A percentile compares a stretch with the other conserved stretches of the same genome.
These are phyloP conservation scores for Aspergillus affinis DNA, from an alignment of 495 filamentous ascomycete genomes.

Conservation along the genomic window DNA sequence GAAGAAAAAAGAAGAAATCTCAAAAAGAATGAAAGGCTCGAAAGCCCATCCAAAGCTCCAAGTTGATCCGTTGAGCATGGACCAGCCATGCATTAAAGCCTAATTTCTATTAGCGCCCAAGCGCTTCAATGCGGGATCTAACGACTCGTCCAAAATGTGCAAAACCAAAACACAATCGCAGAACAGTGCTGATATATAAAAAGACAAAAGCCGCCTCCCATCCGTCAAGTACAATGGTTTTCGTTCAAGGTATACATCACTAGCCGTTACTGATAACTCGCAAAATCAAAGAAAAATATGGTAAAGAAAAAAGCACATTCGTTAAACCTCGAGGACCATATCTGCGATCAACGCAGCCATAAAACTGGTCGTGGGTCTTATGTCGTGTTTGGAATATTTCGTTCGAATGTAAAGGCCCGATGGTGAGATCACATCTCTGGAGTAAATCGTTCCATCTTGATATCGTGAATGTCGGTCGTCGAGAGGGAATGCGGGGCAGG, in stretches of 20 bases:
- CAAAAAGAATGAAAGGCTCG: neutral
- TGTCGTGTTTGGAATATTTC: neutral
- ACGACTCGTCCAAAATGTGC: neutral
- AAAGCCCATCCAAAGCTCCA: neutral
- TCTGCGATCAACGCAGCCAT: conserved; percentile 6
- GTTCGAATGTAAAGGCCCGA: neutral
- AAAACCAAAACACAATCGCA: neutral
- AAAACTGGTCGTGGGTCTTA: neutral
- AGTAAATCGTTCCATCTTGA: neutral
- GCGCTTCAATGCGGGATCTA: conserved; percentile 4
- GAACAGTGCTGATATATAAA: neutral
- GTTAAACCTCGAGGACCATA: neutral
- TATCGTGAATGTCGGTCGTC: neutral
- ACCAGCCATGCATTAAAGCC: conserved; percentile 7
- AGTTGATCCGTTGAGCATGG: conserved; percentile 1
- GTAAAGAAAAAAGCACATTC: neutral
- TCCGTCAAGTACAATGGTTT: too few relatives aligned
- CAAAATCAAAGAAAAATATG: neutral
- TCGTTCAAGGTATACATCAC: conserved; percentile 4
- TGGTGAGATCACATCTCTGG: neutral
- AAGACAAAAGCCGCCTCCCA: neutral
- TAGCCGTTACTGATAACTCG: neutral
- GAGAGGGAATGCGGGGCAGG: neutral
- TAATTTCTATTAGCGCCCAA: conserved; percentile 6
- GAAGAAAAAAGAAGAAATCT: neutral